Percentiles rank a stretch among this genome's conserved stretches.
Evolutionary conservation across 2,329 filamentous ascomycete species (phyloP).

Genomic region (Sarocladium brachiariae): DNA sequence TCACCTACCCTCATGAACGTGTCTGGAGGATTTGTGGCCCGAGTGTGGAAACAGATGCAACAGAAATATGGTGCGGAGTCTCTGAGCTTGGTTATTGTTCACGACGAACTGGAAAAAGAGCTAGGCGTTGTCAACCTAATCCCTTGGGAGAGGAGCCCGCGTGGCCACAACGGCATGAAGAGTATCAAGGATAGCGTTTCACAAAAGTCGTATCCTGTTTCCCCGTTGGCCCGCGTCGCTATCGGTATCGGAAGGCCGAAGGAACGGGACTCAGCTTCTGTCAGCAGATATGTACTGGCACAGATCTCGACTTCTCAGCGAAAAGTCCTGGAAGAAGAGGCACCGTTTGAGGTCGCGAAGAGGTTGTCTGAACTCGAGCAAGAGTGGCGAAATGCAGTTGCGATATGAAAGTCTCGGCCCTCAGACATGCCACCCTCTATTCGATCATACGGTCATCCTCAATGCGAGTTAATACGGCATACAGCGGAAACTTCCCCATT

Average conservation of each 20-base stretch:
- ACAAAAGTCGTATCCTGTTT: conserved; percentile 31
- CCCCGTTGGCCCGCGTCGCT: conserved; percentile 55
- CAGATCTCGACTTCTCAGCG: conserved; percentile 52
- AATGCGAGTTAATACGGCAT: no score
- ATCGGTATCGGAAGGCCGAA: conserved; percentile 83
- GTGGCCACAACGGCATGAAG: conserved; percentile 70
- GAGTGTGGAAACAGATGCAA: conserved; percentile 56
- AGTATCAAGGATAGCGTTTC: conserved; percentile 50
- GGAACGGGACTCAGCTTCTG: conserved; percentile 57
- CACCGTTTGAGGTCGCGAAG: conserved; percentile 44
- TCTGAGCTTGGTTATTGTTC: conserved; percentile 64
- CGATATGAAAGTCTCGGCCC: not conserved
- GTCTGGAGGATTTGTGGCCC: conserved; percentile 63
- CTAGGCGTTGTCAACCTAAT: conserved; percentile 61
- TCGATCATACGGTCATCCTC: no score
- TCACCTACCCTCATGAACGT: conserved; percentile 79
- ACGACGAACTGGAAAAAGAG: conserved; percentile 77
- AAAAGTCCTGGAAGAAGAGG: conserved; percentile 41
- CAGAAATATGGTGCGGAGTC: conserved; percentile 24
- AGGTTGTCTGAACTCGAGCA: conserved; percentile 40
- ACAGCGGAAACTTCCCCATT: no score
- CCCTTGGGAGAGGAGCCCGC: conserved; percentile 55
- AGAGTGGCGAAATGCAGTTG: conserved; percentile 24
- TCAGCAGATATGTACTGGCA: conserved; percentile 71
- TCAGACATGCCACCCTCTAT: no score